phyloP scores from a whole-genome alignment of 148 eudicot genomes.

The Pouteria glomerata region DNA sequence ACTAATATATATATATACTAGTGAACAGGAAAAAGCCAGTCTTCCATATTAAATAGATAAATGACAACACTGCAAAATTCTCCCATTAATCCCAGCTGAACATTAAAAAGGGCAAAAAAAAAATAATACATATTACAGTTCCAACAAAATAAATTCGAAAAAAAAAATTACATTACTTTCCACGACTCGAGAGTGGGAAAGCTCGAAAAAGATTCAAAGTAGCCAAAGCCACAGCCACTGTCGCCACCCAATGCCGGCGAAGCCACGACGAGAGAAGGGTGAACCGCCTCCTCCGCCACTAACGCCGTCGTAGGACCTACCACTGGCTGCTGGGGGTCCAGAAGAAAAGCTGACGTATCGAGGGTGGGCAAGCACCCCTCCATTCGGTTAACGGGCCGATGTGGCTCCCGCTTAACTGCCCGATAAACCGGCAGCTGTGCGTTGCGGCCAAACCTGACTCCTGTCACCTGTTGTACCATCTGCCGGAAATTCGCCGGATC shows the following conservation, averaged over 20 bases:
- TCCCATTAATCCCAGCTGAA: too few species aligned
- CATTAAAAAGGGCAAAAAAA: neutral
- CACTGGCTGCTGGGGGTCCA: constrained; percentile 31
- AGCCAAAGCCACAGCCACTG: constrained; percentile 31
- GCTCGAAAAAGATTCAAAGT: constrained; percentile 51
- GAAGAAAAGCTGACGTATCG: constrained; percentile 68
- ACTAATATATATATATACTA: too few species aligned
- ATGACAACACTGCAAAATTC: too few species aligned
- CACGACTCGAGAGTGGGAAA: constrained; percentile 87
- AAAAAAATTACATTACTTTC: constrained; percentile 27
- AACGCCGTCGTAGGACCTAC: neutral
- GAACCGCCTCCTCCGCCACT: neutral
- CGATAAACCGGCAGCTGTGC: constrained; percentile 14
- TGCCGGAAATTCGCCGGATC: constrained; percentile 75
- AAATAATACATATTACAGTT: neutral
- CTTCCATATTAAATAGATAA: too few species aligned
- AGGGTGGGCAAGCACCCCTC: constrained; percentile 61
- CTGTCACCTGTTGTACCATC: constrained; percentile 94
- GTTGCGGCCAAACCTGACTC: constrained; percentile 35
- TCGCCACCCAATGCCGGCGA: constrained; percentile 15
- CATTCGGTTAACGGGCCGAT: constrained; percentile 26
- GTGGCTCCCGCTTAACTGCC: constrained; percentile 67
- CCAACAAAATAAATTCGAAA: neutral
- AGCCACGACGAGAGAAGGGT: constrained; percentile 1
- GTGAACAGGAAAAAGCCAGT: too few species aligned